Conservation (phyloP, 306 rosid genomes). For the Bauhinia variegata region DNA sequence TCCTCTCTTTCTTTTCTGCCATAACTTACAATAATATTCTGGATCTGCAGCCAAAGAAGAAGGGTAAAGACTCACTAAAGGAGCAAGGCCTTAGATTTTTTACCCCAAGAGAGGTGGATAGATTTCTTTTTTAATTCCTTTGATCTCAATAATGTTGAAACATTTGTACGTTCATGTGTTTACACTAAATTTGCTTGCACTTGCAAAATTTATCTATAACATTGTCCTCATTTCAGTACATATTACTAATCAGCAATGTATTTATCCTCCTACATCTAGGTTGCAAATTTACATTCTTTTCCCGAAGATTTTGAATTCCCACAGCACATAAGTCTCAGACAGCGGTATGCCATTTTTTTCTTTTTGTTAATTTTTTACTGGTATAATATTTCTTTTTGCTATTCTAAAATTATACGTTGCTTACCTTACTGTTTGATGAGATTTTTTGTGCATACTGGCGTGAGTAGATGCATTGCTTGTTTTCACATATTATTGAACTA, state of each 20-base stretch:
- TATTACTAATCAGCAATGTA: conserved; percentile 28
- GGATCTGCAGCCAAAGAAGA: conserved; percentile 64
- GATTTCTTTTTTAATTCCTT: conserved; percentile 14
- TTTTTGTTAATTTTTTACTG: background rate
- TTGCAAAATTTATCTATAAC: background rate
- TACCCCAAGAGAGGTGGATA: conserved; percentile 86
- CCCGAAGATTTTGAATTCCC: conserved; percentile 86
- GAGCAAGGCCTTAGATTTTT: conserved; percentile 81
- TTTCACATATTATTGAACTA: background rate
- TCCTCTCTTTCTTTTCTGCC: conserved; percentile 12
- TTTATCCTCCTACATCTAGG: conserved; percentile 49
- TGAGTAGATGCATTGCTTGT: background rate
- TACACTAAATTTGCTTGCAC: background rate
- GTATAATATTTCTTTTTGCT: background rate
- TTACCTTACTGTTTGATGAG: background rate
- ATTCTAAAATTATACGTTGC: background rate
- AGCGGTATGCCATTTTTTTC: conserved; percentile 56
- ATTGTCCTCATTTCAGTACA: conserved; percentile 24
- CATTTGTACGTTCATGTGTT: background rate
- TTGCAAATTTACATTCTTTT: conserved; percentile 83
- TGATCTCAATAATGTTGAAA: conserved; percentile 26
- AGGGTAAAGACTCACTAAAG: conserved; percentile 69
- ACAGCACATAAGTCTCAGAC: conserved; percentile 73
- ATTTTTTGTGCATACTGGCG: conserved; percentile 18
- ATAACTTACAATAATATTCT: conserved; percentile 30